These are phyloP conservation scores for Stromatinia cepivora DNA, from an alignment of 2,329 filamentous ascomycete genomes.

Conservation along the genomic window DNA sequence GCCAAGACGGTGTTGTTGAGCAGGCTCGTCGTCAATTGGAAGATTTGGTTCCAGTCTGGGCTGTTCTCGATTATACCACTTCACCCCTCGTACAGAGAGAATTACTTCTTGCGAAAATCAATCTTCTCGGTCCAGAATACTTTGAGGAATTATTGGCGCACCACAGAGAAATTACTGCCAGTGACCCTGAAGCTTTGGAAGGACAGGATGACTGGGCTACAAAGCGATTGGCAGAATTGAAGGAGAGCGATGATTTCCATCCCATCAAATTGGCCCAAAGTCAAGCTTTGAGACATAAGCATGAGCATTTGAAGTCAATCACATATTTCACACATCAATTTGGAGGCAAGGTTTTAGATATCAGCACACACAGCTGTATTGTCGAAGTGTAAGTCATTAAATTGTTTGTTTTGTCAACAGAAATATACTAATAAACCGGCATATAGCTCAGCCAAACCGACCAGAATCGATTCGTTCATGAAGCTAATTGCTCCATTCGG, in stretches of 20 bases:
- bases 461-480: constrained; percentile 94
- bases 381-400: constrained; percentile 78
- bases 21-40: constrained; percentile 94
- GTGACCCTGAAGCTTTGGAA: constrained; percentile 39
- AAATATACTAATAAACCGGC: constrained; percentile 26
- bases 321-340: constrained; percentile 98
- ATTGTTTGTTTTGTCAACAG: not conserved
- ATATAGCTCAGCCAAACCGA: constrained; percentile 75
- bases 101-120: constrained; percentile 91
- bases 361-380: constrained; percentile 97
- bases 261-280: constrained; percentile 82
- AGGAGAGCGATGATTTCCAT: constrained; percentile 67
- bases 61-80: constrained; percentile 92
- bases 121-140: constrained; percentile 94
- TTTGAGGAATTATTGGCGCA: constrained; percentile 96
- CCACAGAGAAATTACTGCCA: constrained; percentile 81
- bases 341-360: constrained; percentile 94
- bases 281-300: constrained; percentile 92
- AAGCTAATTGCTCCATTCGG: constrained; percentile 94
- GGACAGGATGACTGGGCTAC: constrained; percentile 46
- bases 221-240: constrained; percentile 30
- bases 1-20: constrained; percentile 95
- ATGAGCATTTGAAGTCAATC: constrained; percentile 94
- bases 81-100: constrained; percentile 94
- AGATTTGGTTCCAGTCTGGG: constrained; percentile 97